phyloP scores from a whole-genome alignment of 345 rosid genomes.

The Rhodamnia argentea region DNA sequence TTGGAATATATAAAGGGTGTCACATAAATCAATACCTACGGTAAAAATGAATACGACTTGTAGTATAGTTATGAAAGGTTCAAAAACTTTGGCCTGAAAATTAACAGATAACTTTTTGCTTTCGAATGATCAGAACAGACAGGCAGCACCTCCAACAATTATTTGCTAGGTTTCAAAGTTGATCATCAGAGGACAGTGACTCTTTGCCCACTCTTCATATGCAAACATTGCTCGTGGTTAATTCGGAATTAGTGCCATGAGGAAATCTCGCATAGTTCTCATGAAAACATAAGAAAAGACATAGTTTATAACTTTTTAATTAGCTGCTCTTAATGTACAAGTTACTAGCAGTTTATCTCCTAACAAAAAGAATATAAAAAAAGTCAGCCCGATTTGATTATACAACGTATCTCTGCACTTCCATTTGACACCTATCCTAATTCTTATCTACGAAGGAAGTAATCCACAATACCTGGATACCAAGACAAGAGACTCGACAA shows the following conservation, averaged over 20 bases:
- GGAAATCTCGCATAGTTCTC: not conserved
- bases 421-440: too few species aligned
- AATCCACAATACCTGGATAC: not conserved
- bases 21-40: too few species aligned
- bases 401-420: not conserved
- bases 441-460: not conserved
- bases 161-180: not conserved
- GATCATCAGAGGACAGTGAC: not conserved
- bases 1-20: not conserved
- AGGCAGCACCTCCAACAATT: not conserved
- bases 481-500: not conserved
- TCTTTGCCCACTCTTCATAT: not conserved
- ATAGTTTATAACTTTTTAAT: not conserved
- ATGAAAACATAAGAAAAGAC: not conserved
- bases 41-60: not conserved
- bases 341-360: not conserved
- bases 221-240: not conserved
- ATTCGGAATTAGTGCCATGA: not conserved
- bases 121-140: not conserved
- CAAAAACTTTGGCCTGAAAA: not conserved
- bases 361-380: not conserved
- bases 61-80: not conserved
- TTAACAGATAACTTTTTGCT: not conserved
- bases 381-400: not conserved
- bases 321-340: not conserved